A percentile compares a stretch with the other conserved stretches of the same genome.
These are phyloP conservation scores for Didymella pomorum DNA, from an alignment of 2,329 filamentous ascomycete species.

Conservation along the genomic window DNA sequence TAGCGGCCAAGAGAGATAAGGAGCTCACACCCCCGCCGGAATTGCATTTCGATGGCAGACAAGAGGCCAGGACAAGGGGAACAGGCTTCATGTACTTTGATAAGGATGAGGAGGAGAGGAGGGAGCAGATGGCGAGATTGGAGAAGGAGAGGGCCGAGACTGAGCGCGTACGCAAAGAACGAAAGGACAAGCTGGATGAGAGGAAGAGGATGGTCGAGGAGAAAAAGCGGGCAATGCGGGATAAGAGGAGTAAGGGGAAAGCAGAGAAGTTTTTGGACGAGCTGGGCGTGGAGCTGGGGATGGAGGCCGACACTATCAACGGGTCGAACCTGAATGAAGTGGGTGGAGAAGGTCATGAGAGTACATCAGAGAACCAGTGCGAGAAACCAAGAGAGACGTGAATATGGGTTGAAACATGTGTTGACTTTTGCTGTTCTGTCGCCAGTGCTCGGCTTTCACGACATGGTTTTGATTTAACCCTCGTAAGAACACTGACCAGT, in stretches of 20 bases:
- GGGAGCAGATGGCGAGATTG: constrained; percentile 79
- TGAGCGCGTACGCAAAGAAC: constrained; percentile 64
- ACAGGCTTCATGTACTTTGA: constrained; percentile 93
- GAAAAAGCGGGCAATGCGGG: constrained; percentile 68
- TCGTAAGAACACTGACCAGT: too few species aligned
- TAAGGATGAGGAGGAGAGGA: constrained; percentile 70
- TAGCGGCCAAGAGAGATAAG: constrained; percentile 80
- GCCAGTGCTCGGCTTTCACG: too few species aligned
- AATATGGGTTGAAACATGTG: too few species aligned
- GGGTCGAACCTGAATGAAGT: too few species aligned
- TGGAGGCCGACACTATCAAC: too few species aligned
- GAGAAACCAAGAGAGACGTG: too few species aligned
- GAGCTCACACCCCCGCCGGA: constrained; percentile 81
- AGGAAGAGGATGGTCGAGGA: constrained; percentile 70
- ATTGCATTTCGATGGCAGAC: constrained; percentile 83
- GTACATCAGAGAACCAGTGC: too few species aligned
- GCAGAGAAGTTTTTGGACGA: constrained; percentile 77
- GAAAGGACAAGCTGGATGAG: constrained; percentile 62
- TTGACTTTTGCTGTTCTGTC: too few species aligned
- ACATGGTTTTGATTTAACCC: too few species aligned
- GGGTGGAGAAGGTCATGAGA: too few species aligned
- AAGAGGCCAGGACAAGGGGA: constrained; percentile 86
- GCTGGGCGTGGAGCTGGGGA: constrained; percentile 40
- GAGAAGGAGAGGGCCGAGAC: constrained; percentile 73
- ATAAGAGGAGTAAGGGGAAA: constrained; percentile 66